phyloP scores from a whole-genome alignment of 2,329 filamentous ascomycete genomes.

The Fusarium paranaense region DNA sequence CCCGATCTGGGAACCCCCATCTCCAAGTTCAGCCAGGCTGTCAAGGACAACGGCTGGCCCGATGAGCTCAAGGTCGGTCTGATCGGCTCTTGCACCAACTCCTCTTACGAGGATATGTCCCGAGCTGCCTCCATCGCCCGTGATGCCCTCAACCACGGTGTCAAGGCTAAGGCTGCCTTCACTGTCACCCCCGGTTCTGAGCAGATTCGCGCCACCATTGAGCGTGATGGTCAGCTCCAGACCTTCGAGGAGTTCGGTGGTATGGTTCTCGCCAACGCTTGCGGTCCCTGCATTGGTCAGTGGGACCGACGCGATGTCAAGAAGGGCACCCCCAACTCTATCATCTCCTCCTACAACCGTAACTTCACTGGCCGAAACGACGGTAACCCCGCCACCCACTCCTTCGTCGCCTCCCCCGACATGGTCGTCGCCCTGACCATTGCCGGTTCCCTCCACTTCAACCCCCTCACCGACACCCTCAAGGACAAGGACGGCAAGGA shows the following conservation, averaged over 20 bases:
- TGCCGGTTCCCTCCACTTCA: slow-evolving; percentile 89
- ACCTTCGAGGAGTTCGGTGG: slow-evolving; percentile 91
- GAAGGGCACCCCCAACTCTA: slow-evolving; percentile 96
- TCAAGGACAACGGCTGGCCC: slow-evolving; percentile 89
- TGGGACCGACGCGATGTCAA: slow-evolving; percentile 95
- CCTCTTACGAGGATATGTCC: slow-evolving; percentile 98
- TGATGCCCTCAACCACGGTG: slow-evolving; percentile 87
- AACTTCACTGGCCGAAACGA: slow-evolving; percentile 99
- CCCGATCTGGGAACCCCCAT: slow-evolving; percentile 94
- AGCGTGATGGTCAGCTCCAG: slow-evolving; percentile 86
- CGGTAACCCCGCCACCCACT: slow-evolving; percentile 93
- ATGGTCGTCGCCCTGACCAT: slow-evolving; percentile 88
- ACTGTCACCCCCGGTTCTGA: slow-evolving; percentile 97
- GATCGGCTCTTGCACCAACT: slow-evolving; percentile 99
- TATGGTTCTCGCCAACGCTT: slow-evolving; percentile 92
- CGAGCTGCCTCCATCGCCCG: slow-evolving; percentile 92
- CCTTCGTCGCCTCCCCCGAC: slow-evolving; percentile 92
- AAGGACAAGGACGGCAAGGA: slow-evolving; percentile 97
- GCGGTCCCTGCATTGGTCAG: slow-evolving; percentile 92
- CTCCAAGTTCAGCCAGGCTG: slow-evolving; percentile 87
- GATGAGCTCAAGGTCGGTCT: slow-evolving; percentile 90
- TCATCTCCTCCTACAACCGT: slow-evolving; percentile 99
- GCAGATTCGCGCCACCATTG: slow-evolving; percentile 94
- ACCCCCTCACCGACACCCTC: slow-evolving; percentile 90
- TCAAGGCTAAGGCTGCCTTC: slow-evolving; percentile 90